A percentile compares a stretch with the other conserved stretches of the same genome.
These are phyloP conservation scores for Protomyces inundatus DNA, from an alignment of 1,139 yeast species.

Conservation along the genomic window DNA sequence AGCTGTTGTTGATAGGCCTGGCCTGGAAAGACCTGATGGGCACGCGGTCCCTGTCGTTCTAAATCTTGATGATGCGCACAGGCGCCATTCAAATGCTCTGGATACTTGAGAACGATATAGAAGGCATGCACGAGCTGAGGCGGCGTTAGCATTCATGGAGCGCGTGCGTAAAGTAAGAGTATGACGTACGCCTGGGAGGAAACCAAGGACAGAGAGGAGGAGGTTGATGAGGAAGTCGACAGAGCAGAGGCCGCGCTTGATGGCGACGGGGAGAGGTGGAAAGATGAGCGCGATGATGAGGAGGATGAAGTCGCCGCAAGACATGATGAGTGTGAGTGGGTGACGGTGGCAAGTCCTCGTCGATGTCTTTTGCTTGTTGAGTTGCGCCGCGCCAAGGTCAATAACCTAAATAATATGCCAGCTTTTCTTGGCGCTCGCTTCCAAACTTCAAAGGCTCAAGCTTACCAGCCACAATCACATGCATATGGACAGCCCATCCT, in stretches of 20 bases:
- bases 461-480: not conserved
- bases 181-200: conserved; percentile 56
- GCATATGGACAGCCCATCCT: no score
- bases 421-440: not conserved
- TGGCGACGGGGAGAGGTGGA: conserved; percentile 77
- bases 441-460: not conserved
- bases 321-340: not conserved
- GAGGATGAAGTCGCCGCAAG: conserved; percentile 57
- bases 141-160: conserved; percentile 46
- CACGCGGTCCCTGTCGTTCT: conserved; percentile 9
- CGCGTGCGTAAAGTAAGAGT: not conserved
- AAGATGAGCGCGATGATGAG: conserved; percentile 73
- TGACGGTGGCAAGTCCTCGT: not conserved
- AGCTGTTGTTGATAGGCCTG: not conserved
- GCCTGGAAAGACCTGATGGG: conserved; percentile 8
- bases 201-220: conserved; percentile 69
- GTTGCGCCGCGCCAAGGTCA: no score
- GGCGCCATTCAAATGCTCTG: conserved; percentile 34
- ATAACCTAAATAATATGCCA: no score
- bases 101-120: conserved; percentile 46
- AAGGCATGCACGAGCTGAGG: conserved; percentile 41
- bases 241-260: conserved; percentile 68
- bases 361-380: not conserved
- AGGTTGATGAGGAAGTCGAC: conserved; percentile 71
- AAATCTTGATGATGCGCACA: conserved; percentile 3